Evolutionary conservation across 1,284 basidiomycete genomes (phyloP).

Genomic region (Sporisorium exsertum): DNA sequence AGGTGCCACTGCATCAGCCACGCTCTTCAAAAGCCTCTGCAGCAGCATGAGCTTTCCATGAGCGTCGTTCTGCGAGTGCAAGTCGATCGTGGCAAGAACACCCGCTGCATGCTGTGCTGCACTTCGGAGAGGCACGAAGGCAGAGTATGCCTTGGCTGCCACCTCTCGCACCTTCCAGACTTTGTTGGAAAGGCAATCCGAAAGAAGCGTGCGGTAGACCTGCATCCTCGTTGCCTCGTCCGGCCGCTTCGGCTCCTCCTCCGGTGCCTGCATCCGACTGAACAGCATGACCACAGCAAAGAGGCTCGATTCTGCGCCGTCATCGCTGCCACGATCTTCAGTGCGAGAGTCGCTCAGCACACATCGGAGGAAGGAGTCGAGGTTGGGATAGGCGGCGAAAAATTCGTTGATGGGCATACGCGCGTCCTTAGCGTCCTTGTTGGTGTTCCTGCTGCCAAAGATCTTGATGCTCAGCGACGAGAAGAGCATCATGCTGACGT

Average conservation of each 20-base stretch:
- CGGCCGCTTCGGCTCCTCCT: slow-evolving; percentile 19
- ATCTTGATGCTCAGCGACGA: slow-evolving; percentile 65
- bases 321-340: slow-evolving; percentile 1
- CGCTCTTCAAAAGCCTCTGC: slow-evolving; percentile 41
- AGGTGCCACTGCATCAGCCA: slow-evolving; percentile 24
- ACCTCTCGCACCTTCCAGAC: slow-evolving; percentile 59
- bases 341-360: slow-evolving; percentile 21
- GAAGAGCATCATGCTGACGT: slow-evolving; percentile 70
- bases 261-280: slow-evolving; percentile 51
- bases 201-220: slow-evolving; percentile 26
- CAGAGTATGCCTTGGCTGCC: slow-evolving; percentile 45
- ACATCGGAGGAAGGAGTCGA: slow-evolving; percentile 40
- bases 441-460: slow-evolving; percentile 54
- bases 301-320: slow-evolving; percentile 46
- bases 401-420: slow-evolving; percentile 53
- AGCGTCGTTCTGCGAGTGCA: slow-evolving; percentile 52
- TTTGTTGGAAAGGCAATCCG: slow-evolving; percentile 45
- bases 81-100: slow-evolving; percentile 12
- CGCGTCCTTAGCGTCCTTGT: slow-evolving; percentile 48
- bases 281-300: slow-evolving; percentile 63
- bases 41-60: slow-evolving; percentile 54
- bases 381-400: slow-evolving; percentile 43
- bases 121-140: slow-evolving; percentile 31
- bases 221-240: slow-evolving; percentile 25
- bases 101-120: slow-evolving; percentile 13